Conservation (phyloP, 2,329 filamentous ascomycete species). For the Nemania sp. region DNA sequence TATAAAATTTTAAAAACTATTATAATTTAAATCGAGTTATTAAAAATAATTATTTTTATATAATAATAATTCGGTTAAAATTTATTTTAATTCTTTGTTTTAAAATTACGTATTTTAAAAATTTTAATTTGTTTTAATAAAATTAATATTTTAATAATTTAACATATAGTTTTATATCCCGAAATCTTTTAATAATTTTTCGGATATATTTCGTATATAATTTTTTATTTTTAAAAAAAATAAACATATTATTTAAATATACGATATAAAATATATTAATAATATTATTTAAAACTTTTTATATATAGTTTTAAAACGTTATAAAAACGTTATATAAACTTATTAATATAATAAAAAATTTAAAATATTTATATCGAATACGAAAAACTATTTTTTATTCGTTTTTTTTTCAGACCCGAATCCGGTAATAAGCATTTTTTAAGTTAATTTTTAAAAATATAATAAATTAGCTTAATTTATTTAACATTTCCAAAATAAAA, state of each 20-base stretch:
- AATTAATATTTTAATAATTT: conserved; percentile 5
- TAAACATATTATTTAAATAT: not conserved
- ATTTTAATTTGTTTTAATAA: conserved; percentile 8
- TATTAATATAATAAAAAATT: conserved; percentile 7
- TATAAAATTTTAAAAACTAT: conserved; percentile 8
- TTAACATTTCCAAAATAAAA: not conserved
- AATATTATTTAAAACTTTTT: conserved; percentile 4
- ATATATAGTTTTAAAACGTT: conserved; percentile 10
- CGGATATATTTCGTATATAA: conserved; percentile 8
- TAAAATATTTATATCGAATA: conserved; percentile 1
- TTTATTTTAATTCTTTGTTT: conserved; percentile 5
- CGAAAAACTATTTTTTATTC: conserved; percentile 6
- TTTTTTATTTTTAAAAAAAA: conserved; percentile 2
- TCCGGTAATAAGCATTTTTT: not conserved
- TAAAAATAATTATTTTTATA: not conserved
- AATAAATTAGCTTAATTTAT: not conserved
- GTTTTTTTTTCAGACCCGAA: not conserved
- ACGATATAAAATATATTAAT: not conserved
- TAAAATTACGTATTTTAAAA: conserved; percentile 1
- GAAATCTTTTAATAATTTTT: conserved; percentile 7
- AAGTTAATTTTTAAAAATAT: not conserved
- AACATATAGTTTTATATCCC: not conserved
- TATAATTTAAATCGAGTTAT: not conserved
- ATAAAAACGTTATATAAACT: not conserved
- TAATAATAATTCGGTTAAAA: not conserved